These are phyloP conservation scores for Umbelopsis sp. DNA, from an alignment of 371 early-diverging fungal genomes.

Conservation along the genomic window DNA sequence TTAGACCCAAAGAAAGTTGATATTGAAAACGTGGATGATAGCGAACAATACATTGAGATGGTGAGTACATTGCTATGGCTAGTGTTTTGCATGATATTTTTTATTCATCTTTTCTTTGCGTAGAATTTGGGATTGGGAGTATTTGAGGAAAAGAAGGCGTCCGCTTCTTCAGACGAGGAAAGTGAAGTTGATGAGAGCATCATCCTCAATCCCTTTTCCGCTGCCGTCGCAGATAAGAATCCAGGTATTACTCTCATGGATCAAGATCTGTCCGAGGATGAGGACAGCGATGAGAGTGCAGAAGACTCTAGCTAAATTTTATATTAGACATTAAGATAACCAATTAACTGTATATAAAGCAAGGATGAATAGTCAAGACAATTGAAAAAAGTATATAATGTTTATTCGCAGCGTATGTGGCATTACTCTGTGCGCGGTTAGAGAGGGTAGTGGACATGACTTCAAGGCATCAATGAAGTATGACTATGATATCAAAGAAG, in stretches of 20 bases:
- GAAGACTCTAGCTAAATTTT: not conserved
- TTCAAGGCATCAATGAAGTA: not conserved
- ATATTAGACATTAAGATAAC: not conserved
- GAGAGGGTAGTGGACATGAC: not conserved
- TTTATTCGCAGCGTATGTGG: not conserved
- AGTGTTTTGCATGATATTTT: not conserved
- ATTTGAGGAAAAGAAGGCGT: constrained; percentile 34
- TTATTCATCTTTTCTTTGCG: not conserved
- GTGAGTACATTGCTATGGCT: not conserved
- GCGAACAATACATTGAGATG: constrained; percentile 43
- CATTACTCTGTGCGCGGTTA: not conserved
- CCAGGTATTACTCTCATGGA: constrained; percentile 6
- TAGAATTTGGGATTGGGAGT: constrained; percentile 38
- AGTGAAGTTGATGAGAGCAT: constrained; percentile 33
- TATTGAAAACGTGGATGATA: constrained; percentile 40
- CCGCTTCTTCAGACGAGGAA: constrained; percentile 4
- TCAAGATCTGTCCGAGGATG: not conserved
- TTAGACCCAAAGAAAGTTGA: constrained; percentile 35
- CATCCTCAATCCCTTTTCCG: constrained; percentile 29
- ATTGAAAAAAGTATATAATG: too few relatives aligned
- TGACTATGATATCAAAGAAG: too few relatives aligned
- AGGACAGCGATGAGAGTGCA: not conserved
- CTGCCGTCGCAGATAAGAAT: not conserved
- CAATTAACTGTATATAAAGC: constrained; percentile 13
- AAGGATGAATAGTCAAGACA: not conserved